Percentiles rank a stretch among this genome's conserved stretches.
These are phyloP conservation scores for Dactylellina parvicollis DNA, from an alignment of 2,329 filamentous ascomycete species.

Conservation along the genomic window DNA sequence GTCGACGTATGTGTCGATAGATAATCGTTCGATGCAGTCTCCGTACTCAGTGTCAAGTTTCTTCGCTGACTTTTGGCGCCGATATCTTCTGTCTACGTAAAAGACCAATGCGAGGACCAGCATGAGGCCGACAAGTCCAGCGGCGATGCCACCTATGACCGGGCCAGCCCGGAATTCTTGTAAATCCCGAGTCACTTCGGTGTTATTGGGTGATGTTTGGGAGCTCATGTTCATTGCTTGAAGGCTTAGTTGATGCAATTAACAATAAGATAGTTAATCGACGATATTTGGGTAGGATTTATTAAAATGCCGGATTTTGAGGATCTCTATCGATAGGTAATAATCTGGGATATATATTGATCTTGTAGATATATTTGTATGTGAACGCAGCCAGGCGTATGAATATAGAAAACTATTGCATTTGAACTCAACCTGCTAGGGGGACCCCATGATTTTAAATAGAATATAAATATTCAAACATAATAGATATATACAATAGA, in stretches of 20 bases:
- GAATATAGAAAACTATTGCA: neutral
- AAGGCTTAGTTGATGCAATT: too few species aligned
- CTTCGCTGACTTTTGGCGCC: neutral
- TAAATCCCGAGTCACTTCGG: constrained; percentile 12
- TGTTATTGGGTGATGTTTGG: neutral
- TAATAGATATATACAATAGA: too few species aligned
- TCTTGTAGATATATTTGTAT: neutral
- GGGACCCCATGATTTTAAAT: neutral
- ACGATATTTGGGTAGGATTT: too few species aligned
- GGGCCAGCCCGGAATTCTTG: constrained; percentile 22
- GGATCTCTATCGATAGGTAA: too few species aligned
- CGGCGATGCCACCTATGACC: constrained; percentile 27
- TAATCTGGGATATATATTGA: too few species aligned
- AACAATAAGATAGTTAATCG: too few species aligned
- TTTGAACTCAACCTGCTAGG: neutral
- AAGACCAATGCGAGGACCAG: neutral
- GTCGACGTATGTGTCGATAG: constrained; percentile 35
- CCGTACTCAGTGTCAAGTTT: neutral
- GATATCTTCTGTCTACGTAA: constrained; percentile 2
- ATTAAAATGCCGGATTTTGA: too few species aligned
- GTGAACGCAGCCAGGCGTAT: neutral
- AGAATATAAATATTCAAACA: too few species aligned
- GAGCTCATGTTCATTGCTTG: neutral
- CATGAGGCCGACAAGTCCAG: neutral
- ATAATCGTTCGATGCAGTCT: constrained; percentile 8